These are phyloP conservation scores for Dryadomyces quercus-mongolicae DNA, from an alignment of 2,329 filamentous ascomycete species.

Conservation along the genomic window DNA sequence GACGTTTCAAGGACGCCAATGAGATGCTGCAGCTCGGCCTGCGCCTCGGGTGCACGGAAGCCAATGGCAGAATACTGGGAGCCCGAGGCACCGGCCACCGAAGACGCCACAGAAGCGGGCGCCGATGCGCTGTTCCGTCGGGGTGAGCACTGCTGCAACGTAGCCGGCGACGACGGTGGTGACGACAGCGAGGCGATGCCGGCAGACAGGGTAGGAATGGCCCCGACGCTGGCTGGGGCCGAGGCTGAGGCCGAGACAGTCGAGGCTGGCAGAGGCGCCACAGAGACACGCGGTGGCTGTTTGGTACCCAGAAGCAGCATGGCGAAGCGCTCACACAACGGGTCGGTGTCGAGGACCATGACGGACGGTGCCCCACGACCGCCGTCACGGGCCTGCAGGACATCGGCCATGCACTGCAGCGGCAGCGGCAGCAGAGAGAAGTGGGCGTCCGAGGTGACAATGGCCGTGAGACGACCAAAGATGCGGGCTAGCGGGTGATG, in stretches of 20 bases:
- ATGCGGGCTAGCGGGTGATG: slow-evolving; percentile 8
- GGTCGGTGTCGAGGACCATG: background rate
- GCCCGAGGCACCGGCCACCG: background rate
- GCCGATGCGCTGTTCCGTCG: background rate
- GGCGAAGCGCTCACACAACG: slow-evolving; percentile 1
- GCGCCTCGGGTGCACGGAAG: background rate
- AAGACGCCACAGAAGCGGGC: background rate
- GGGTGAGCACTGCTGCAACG: background rate
- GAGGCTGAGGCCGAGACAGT: background rate
- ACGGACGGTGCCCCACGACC: background rate
- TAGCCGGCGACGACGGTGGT: background rate
- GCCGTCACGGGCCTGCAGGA: slow-evolving; percentile 4
- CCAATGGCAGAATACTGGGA: background rate
- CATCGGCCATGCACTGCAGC: slow-evolving; percentile 3
- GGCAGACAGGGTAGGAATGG: background rate
- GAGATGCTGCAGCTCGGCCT: slow-evolving; percentile 4
- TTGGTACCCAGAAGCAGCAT: background rate
- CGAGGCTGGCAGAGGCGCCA: background rate
- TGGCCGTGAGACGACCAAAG: slow-evolving; percentile 1
- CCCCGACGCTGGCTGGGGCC: too few species aligned
- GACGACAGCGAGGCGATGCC: background rate
- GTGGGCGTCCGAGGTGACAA: slow-evolving; percentile 5
- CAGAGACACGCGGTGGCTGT: background rate
- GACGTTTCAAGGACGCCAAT: slow-evolving; percentile 4
- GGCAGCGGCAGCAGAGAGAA: slow-evolving; percentile 5